Percentiles rank a stretch among this genome's conserved stretches.
These are phyloP conservation scores for Solanum bukasovii DNA, from an alignment of 257 asterid species.

Conservation along the genomic window DNA sequence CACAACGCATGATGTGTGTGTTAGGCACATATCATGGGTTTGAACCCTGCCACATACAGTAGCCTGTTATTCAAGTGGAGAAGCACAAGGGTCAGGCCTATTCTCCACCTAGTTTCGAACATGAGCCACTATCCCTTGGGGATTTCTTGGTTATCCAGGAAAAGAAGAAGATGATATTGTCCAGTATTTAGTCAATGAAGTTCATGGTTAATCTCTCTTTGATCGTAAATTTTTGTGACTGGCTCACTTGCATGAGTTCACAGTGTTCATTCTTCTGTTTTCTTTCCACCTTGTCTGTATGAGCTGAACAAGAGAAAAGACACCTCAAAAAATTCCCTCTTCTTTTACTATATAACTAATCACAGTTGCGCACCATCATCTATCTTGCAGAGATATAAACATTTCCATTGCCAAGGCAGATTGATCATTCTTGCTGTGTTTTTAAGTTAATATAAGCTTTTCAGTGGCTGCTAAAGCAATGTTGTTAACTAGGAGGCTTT, in stretches of 20 bases:
- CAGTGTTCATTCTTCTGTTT: neutral
- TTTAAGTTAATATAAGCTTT: neutral
- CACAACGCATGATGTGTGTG: neutral
- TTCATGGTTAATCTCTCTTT: neutral
- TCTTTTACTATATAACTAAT: neutral
- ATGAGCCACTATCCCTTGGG: neutral
- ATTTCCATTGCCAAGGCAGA: neutral
- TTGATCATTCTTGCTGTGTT: neutral
- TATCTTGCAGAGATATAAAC: neutral
- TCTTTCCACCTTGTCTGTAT: neutral
- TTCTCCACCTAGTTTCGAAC: neutral
- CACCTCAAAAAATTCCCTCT: neutral
- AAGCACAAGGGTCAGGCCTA: neutral
- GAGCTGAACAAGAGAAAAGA: neutral
- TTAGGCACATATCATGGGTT: neutral
- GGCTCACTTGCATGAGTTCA: neutral
- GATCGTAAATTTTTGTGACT: neutral
- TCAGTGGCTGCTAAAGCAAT: neutral
- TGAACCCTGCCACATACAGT: neutral
- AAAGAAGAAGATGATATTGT: neutral
- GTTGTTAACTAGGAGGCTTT: neutral
- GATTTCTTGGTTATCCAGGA: neutral
- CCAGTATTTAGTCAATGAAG: neutral
- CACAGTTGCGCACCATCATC: neutral
- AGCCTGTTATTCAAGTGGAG: neutral